Evolutionary conservation across 1,139 yeast species (phyloP).

Genomic region (Hyphopichia fennica): DNA sequence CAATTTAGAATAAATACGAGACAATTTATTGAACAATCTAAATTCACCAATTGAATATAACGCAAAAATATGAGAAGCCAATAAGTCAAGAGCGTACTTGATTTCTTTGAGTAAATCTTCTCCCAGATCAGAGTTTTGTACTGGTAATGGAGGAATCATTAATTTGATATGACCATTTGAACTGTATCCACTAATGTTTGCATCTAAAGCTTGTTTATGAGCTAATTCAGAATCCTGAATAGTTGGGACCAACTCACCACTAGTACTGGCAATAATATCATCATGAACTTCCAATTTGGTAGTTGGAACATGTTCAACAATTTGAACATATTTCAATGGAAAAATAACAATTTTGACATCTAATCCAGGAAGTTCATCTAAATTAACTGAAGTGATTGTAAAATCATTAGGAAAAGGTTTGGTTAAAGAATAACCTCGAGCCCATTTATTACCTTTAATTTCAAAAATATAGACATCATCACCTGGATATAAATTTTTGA

Average conservation of each 20-base stretch:
- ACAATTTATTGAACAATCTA: conserved; percentile 55
- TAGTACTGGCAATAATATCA: conserved; percentile 34
- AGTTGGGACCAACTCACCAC: conserved; percentile 40
- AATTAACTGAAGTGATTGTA: conserved; percentile 57
- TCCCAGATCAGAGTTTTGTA: conserved; percentile 35
- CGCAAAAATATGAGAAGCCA: conserved; percentile 66
- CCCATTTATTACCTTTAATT: conserved; percentile 63
- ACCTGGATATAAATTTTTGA: conserved; percentile 69
- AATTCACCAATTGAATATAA: conserved; percentile 72
- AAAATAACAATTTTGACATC: conserved; percentile 55
- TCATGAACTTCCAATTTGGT: conserved; percentile 19
- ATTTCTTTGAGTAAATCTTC: conserved; percentile 54
- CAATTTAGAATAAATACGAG: conserved; percentile 55
- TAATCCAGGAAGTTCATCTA: conserved; percentile 62
- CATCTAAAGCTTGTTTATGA: conserved; percentile 30
- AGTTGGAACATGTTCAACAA: conserved; percentile 31
- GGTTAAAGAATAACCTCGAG: conserved; percentile 67
- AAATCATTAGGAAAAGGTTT: conserved; percentile 72
- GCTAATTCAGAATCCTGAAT: conserved; percentile 45
- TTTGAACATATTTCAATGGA: conserved; percentile 54
- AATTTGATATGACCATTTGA: conserved; percentile 11
- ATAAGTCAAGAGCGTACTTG: conserved; percentile 53
- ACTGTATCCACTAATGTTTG: conserved; percentile 10
- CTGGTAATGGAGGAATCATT: conserved; percentile 56
- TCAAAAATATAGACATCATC: conserved; percentile 82